These are phyloP conservation scores for Eutrema japonicum DNA, from an alignment of 345 rosid species.

Conservation along the genomic window DNA sequence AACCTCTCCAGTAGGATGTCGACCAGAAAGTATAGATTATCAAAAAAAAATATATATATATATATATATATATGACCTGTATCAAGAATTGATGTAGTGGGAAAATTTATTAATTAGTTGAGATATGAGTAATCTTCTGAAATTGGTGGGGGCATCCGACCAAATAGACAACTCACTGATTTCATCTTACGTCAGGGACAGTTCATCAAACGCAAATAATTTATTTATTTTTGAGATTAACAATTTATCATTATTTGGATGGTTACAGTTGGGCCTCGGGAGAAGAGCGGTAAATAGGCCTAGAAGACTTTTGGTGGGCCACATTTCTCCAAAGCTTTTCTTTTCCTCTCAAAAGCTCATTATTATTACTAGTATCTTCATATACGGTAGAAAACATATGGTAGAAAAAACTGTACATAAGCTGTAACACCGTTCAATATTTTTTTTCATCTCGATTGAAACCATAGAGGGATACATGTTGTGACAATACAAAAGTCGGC, in stretches of 20 bases:
- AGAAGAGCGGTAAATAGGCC: conserved; percentile 6
- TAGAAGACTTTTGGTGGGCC: not conserved
- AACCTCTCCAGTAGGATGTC: too few relatives aligned
- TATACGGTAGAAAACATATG: not conserved
- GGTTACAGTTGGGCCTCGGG: conserved; percentile 12
- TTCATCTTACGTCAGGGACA: conserved; percentile 41
- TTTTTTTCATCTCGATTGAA: too few relatives aligned
- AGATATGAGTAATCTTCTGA: conserved; percentile 34
- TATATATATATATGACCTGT: too few relatives aligned
- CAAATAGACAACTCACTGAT: conserved; percentile 45
- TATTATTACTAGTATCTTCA: not conserved
- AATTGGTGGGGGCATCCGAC: conserved; percentile 35
- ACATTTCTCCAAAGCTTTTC: conserved; percentile 4
- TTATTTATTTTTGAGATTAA: conserved; percentile 2
- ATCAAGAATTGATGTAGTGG: not conserved
- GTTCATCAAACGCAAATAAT: conserved; percentile 33
- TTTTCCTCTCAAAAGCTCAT: conserved; percentile 9
- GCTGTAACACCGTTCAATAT: not conserved
- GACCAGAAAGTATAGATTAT: too few relatives aligned
- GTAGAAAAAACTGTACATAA: not conserved
- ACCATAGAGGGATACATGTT: too few relatives aligned
- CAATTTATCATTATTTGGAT: not conserved
- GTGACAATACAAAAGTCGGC: too few relatives aligned
- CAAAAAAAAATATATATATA: too few relatives aligned
- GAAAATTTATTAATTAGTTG: conserved; percentile 4